Base-by-base conservation (phyloP, 2,329 filamentous ascomycete species). In the Ophiostoma triangulosporum region DNA sequence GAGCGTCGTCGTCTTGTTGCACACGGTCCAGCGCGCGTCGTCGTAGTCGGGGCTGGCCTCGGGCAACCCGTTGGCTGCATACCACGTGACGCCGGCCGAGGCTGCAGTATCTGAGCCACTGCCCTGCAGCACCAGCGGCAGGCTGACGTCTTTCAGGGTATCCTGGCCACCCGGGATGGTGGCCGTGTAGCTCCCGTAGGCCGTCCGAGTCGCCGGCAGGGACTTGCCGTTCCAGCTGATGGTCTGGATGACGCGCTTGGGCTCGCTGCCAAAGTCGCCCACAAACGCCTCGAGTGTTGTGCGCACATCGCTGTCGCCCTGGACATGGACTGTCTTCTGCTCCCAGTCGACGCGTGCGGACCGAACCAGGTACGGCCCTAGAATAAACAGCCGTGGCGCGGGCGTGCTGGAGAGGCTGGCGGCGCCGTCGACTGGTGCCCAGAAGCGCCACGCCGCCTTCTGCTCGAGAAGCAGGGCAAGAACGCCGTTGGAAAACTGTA, bases 31-130 rank as follows among this genome's bases (percentile, higher is more conserved):
- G 6, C 66, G 65, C 3, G 75, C 75, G 64, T 93, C 87, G 51
- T 88, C 79, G 60, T 89, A 91, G 1, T 64, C 66, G 0, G 70
- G 57, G 49, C 75, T 64, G 6, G 87, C 70, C 63, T 91, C 87
- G 0, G 86, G 87, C 0, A 93, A 75, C 0, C 77, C 78, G 64
- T 91, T 80, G 22, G 70, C 70, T 1, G 69, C 69, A 51, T 69
- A 70, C 74, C 76, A 80, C 63, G 61, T 2, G 14, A 46, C 29
- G n/a, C 8, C 11, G 40, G 40, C 26, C 15, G 43, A 5, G 9
- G 8, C 26, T 20, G 31, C 31, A 33, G 31, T 14, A 79, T 61
- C 3, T n/a, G 38, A 43, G 9, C 12, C 20, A 20, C 24, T 43
- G 38, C 38, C 11, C 9, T 46, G 43, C 24, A 46, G 43, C 26